Percentiles rank a stretch among this genome's conserved stretches.
Evolutionary conservation across 2,329 filamentous ascomycete genomes (phyloP).

Genomic region (Fusarium albosuccineum): DNA sequence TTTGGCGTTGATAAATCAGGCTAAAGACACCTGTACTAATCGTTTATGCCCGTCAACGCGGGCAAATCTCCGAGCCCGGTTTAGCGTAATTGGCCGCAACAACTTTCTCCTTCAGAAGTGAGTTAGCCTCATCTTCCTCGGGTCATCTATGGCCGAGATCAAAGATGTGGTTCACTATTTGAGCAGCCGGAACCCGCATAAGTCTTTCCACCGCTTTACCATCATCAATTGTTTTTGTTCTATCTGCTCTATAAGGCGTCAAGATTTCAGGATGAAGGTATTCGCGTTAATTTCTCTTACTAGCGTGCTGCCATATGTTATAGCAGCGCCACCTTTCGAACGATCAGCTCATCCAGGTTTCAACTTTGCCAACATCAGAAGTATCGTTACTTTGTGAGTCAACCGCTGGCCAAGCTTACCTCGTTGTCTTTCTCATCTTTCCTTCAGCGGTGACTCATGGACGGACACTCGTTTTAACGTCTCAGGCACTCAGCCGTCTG

Average conservation of each 20-base stretch:
- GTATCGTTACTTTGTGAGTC: neutral
- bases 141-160: neutral
- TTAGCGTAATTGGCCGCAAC: neutral
- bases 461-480: conserved; percentile 20
- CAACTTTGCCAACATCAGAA: neutral
- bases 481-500: conserved; percentile 5
- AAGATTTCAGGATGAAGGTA: neutral
- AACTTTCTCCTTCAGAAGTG: neutral
- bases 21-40: too few species aligned
- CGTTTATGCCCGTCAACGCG: neutral
- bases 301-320: neutral
- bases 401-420: neutral
- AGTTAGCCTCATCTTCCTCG: conserved; percentile 1
- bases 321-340: neutral
- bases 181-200: neutral
- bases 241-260: neutral
- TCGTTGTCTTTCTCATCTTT: neutral
- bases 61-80: neutral
- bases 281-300: neutral
- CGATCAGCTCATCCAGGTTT: neutral
- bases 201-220: neutral
- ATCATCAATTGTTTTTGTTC: neutral
- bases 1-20: too few species aligned
- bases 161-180: neutral
- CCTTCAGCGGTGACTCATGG: conserved; percentile 22